Evolutionary conservation across 805 yeast genomes (phyloP).

Genomic region (Pichia exigua): DNA sequence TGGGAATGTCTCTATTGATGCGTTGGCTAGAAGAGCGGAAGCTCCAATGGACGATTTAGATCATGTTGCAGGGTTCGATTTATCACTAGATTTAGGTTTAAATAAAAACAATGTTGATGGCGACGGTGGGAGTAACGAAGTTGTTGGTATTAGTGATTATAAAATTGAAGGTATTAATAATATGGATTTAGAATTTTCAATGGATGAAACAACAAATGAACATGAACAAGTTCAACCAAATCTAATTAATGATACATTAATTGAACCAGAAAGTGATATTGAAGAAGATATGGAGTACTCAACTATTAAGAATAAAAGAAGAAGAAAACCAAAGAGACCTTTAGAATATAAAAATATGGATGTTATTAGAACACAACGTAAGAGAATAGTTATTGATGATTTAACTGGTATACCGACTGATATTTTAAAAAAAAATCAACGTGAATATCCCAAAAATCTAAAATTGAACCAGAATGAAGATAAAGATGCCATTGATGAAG

Average conservation of each 20-base stretch:
- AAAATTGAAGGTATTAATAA: constrained; percentile 23
- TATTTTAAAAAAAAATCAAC: constrained; percentile 26
- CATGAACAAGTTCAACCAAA: constrained; percentile 1
- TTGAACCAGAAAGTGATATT: constrained; percentile 3
- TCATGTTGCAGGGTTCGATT: constrained; percentile 26
- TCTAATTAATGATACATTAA: background rate
- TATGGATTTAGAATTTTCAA: constrained; percentile 42
- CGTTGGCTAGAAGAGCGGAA: constrained; percentile 19
- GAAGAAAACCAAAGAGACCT: constrained; percentile 13
- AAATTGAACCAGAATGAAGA: background rate
- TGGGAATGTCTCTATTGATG: constrained; percentile 16
- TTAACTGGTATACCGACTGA: constrained; percentile 38
- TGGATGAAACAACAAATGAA: constrained; percentile 20
- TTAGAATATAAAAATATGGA: constrained; percentile 28
- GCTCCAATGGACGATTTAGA: constrained; percentile 26
- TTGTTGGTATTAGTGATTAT: constrained; percentile 8
- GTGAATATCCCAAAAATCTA: constrained; percentile 16
- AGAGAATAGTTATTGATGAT: constrained; percentile 40
- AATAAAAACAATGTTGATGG: constrained; percentile 10
- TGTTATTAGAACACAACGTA: constrained; percentile 43
- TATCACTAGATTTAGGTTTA: constrained; percentile 29
- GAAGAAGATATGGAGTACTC: constrained; percentile 1
- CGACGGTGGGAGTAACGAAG: background rate
- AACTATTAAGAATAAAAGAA: background rate
- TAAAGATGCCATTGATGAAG: background rate